Evolutionary conservation across 306 rosid genomes (phyloP), one percentile per base, ranked within the genome.

Genomic region (Alnus glutinosa): DNA sequence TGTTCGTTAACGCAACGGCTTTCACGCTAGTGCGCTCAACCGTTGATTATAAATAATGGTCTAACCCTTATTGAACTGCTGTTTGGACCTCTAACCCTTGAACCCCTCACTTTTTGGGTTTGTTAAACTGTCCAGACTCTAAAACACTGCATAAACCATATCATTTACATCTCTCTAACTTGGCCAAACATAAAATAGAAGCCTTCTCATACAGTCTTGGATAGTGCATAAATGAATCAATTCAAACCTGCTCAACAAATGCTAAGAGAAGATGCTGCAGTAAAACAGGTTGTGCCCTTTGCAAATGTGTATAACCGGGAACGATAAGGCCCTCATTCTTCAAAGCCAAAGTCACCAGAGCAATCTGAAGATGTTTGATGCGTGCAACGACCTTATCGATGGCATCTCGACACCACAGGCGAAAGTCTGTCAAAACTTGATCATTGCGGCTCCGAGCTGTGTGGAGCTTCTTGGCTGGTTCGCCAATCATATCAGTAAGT

Each of bases 391-490:
- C 87, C 54, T 70, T 78, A 83, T 95, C 99, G 75, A 95, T 88
- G 13, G 99, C 93, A 75, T 91, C 98, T 2, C 98, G 95, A 75
- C 97, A 91, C 98, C 97, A 95, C 39, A 95, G 78, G 42, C 97
- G 89, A 16, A 93, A 85, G 76, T 93, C 99, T 52, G 99, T 93
- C 71, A 79, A 30, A 39, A 70, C 93, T 81, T 95, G 99, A 86
- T 95, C 99, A 7, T 95, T 95, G 8, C 99, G 84, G 77, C 99
- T 95, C 32, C 99, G 86, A 11, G 99, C 92, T 0, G 99, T 95
- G 79, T 95, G 99, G 0, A 95, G 91, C 88, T 95, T 95, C 89
- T 93, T 95, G 0, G 97, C 98, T 79, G 99, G 96, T 68, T 95
- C 99, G 9, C 99, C 99, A 34, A 93, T 91, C 88, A 93, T 23